These are phyloP conservation scores for Sisymbrium altissimum DNA, from an alignment of 345 rosid species.

Conservation along the genomic window DNA sequence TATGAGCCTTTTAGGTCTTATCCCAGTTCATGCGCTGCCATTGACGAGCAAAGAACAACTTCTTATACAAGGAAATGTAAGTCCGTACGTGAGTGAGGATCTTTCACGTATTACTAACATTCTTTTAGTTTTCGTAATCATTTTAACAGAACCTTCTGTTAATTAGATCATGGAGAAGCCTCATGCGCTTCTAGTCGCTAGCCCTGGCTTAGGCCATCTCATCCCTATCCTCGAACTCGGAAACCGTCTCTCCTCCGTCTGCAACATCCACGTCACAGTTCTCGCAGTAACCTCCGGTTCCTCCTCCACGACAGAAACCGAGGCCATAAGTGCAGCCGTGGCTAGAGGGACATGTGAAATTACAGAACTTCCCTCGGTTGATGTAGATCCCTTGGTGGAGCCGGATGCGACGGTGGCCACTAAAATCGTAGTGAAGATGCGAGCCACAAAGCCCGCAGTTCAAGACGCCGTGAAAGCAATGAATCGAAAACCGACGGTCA, in stretches of 20 bases:
- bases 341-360: slow-evolving; percentile 25
- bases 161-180: slow-evolving; percentile 31
- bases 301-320: slow-evolving; percentile 28
- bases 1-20: neutral
- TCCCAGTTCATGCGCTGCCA: neutral
- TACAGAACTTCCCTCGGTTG: slow-evolving; percentile 33
- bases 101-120: neutral
- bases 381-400: slow-evolving; percentile 34
- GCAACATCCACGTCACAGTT: slow-evolving; percentile 41
- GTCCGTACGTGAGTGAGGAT: neutral
- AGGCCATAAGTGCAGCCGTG: slow-evolving; percentile 16
- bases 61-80: neutral
- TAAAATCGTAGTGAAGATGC: slow-evolving; percentile 36
- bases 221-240: slow-evolving; percentile 60
- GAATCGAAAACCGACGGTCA: slow-evolving; percentile 36
- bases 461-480: slow-evolving; percentile 34
- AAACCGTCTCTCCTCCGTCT: slow-evolving; percentile 37
- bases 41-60: neutral
- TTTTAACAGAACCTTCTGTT: neutral
- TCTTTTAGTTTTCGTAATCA: slow-evolving; percentile 1
- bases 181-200: slow-evolving; percentile 43
- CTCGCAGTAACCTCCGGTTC: slow-evolving; percentile 32
- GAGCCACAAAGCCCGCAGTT: slow-evolving; percentile 34
- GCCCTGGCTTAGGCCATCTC: slow-evolving; percentile 63
- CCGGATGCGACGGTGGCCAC: slow-evolving; percentile 32